A percentile compares a stretch with the other conserved stretches of the same genome.
These are phyloP conservation scores for Oryza brachyantha DNA, from an alignment of 176 grass and related monocot genomes.

Conservation along the genomic window DNA sequence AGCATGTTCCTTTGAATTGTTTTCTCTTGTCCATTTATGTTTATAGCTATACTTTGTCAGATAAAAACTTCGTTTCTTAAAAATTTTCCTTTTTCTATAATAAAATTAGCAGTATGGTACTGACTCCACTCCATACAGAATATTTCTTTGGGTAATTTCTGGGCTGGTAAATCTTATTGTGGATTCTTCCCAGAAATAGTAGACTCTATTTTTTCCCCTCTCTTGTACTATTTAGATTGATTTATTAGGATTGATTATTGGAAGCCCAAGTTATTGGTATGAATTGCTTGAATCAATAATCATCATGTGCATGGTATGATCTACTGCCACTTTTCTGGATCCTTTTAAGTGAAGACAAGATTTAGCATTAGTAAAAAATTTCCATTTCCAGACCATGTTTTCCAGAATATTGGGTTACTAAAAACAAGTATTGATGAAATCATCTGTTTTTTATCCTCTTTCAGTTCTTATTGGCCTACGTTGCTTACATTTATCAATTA, in stretches of 20 bases:
- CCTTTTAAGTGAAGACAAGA: background rate
- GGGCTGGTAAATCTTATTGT: background rate
- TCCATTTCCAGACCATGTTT: background rate
- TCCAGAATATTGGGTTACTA: background rate
- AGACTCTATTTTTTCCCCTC: background rate
- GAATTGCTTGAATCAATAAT: background rate
- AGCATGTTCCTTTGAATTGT: background rate
- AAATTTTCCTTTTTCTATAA: background rate
- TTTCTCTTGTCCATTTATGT: background rate
- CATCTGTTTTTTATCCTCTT: background rate
- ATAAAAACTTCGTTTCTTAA: background rate
- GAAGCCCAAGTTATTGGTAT: background rate
- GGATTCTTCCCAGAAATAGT: background rate
- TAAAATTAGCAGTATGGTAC: background rate
- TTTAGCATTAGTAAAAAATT: background rate
- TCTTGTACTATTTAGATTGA: background rate
- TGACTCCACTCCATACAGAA: background rate
- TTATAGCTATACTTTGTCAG: background rate
- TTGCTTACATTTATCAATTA: slow-evolving; percentile 6
- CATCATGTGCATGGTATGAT: background rate
- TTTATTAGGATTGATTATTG: background rate
- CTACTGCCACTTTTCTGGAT: background rate
- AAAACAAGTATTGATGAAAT: background rate
- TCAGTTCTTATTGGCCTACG: background rate
- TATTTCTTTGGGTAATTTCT: background rate